These are phyloP conservation scores for Coprinopsis strossmayeri DNA, from an alignment of 768 basidiomycete species.

Conservation along the genomic window DNA sequence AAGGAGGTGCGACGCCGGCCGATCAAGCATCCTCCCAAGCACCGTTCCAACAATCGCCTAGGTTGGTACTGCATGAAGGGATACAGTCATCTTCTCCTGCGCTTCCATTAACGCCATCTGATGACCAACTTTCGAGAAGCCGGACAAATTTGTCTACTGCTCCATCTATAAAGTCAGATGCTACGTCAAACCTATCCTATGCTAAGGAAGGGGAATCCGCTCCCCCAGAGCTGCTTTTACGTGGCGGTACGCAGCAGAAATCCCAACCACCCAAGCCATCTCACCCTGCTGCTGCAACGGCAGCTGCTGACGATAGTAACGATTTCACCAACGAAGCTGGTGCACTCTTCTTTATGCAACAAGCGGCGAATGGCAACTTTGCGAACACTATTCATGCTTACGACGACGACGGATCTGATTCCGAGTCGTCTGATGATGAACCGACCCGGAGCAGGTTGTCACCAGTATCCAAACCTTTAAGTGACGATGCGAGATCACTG, in stretches of 20 bases:
- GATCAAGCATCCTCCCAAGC: neutral
- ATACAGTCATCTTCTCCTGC: neutral
- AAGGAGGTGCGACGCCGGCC: too few relatives aligned
- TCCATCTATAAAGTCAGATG: neutral
- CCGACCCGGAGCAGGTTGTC: neutral
- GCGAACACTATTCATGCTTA: conserved; percentile 7
- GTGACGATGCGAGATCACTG: too few relatives aligned
- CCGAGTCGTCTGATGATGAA: conserved; percentile 3
- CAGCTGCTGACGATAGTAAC: conserved; percentile 21
- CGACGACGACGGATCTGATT: conserved; percentile 4
- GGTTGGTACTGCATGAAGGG: neutral
- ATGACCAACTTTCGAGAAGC: neutral
- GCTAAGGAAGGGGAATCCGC: neutral
- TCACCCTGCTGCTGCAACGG: neutral
- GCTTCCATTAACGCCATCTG: neutral
- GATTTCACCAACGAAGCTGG: conserved; percentile 48
- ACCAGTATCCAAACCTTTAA: neutral
- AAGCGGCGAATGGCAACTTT: conserved; percentile 18
- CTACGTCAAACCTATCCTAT: conserved; percentile 1
- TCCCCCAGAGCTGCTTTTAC: too few relatives aligned
- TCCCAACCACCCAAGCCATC: neutral
- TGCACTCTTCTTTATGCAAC: conserved; percentile 65
- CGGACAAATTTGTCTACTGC: neutral
- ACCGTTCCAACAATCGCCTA: conserved; percentile 1
- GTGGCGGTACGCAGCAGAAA: neutral